Evolutionary conservation across 495 filamentous ascomycete species (phyloP).

Genomic region (Xylaria cubensis): DNA sequence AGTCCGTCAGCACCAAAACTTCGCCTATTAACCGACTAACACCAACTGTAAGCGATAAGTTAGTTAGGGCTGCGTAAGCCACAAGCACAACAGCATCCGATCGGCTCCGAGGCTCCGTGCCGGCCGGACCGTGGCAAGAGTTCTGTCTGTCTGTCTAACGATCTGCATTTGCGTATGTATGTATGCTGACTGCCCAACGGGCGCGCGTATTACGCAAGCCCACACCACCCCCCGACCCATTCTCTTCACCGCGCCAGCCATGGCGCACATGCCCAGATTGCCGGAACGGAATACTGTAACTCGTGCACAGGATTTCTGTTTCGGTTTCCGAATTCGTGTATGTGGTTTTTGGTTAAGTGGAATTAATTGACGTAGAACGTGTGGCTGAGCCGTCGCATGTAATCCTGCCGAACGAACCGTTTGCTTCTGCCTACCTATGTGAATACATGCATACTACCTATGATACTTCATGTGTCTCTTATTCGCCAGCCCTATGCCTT

Average conservation of each 20-base stretch:
- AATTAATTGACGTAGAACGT: background rate
- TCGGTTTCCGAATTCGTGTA: background rate
- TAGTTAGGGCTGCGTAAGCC: conserved; percentile 1
- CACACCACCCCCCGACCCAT: background rate
- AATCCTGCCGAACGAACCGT: background rate
- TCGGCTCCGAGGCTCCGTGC: conserved; percentile 3
- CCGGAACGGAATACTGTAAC: background rate
- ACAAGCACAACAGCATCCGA: conserved; percentile 2
- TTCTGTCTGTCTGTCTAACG: too few relatives aligned
- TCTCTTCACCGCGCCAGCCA: conserved; percentile 6
- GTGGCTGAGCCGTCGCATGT: background rate
- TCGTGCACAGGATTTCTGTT: background rate
- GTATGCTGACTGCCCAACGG: background rate
- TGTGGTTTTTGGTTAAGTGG: background rate
- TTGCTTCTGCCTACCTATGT: background rate
- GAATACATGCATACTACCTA: too few relatives aligned
- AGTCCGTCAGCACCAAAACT: background rate
- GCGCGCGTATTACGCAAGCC: conserved; percentile 18
- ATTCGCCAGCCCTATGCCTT: conserved; percentile 14
- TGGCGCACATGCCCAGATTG: conserved; percentile 3
- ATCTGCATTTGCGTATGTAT: background rate
- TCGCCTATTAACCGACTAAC: conserved; percentile 5
- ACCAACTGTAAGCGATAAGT: conserved; percentile 7
- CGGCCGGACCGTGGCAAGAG: background rate
- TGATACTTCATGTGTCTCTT: background rate